Evolutionary conservation across 2,329 filamentous ascomycete genomes (phyloP).

Genomic region (Xylaria sp.): DNA sequence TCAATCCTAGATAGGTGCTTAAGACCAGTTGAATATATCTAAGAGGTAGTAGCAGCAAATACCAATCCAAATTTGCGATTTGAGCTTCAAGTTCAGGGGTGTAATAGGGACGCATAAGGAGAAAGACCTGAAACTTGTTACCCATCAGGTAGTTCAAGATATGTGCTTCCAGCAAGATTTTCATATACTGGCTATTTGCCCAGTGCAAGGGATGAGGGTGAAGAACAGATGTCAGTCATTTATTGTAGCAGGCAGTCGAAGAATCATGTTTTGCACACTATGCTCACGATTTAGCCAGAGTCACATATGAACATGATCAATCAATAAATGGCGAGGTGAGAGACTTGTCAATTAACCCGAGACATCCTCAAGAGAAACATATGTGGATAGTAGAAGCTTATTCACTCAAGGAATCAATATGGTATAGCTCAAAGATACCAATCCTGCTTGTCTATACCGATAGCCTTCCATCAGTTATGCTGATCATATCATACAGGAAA

Average conservation of each 20-base stretch:
- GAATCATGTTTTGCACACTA: too few relatives aligned
- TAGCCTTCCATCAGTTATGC: not conserved
- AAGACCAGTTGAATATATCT: not conserved
- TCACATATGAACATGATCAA: not conserved
- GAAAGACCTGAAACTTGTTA: too few relatives aligned
- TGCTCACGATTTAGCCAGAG: too few relatives aligned
- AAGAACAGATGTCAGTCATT: too few relatives aligned
- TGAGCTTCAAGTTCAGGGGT: not conserved
- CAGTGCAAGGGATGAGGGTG: too few relatives aligned
- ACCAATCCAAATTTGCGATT: not conserved
- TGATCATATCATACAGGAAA: slow-evolving; percentile 29
- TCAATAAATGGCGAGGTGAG: not conserved
- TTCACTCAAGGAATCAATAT: not conserved
- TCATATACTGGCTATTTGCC: too few relatives aligned
- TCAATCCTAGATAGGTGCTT: not conserved
- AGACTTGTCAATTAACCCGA: not conserved
- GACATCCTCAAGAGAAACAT: not conserved
- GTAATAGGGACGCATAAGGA: not conserved
- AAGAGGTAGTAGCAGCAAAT: not conserved
- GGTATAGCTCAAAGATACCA: slow-evolving; percentile 16
- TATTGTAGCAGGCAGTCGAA: too few relatives aligned
- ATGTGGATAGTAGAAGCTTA: not conserved
- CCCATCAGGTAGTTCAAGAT: not conserved
- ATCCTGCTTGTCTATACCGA: slow-evolving; percentile 29
- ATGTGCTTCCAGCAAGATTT: too few relatives aligned